A percentile compares a stretch with the other conserved stretches of the same genome.
phyloP scores from a whole-genome alignment of 179 eudicot species.

The Nepenthes alata region DNA sequence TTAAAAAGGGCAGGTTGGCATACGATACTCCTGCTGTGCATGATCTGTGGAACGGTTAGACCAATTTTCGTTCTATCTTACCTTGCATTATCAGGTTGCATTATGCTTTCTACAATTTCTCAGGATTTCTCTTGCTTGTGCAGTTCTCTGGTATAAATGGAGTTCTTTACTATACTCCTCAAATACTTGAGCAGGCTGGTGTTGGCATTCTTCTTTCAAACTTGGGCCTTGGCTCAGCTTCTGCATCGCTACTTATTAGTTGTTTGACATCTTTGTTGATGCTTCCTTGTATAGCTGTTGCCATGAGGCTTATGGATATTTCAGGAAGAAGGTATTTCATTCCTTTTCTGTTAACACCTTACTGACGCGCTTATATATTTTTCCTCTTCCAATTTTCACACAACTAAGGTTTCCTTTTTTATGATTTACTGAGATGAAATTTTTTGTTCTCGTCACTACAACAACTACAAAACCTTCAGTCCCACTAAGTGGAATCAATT shows the following conservation, averaged over 20 bases:
- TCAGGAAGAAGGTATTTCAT: conserved; percentile 60
- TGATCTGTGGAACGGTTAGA: no score
- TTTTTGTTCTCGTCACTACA: neutral
- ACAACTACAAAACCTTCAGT: neutral
- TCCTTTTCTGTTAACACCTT: neutral
- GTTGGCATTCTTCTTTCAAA: conserved; percentile 57
- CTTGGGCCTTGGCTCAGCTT: conserved; percentile 46
- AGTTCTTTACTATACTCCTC: conserved; percentile 71
- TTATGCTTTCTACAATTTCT: no score
- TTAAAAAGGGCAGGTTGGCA: no score
- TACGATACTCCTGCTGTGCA: no score
- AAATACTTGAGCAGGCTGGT: conserved; percentile 72
- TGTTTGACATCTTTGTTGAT: conserved; percentile 52
- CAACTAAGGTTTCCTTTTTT: neutral
- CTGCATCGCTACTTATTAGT: conserved; percentile 59
- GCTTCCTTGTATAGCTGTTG: conserved; percentile 72
- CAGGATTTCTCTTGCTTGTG: conserved; percentile 10
- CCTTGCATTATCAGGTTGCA: no score
- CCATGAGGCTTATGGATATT: conserved; percentile 80
- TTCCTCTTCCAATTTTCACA: neutral
- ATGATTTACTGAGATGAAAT: neutral
- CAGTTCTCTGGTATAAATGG: conserved; percentile 86
- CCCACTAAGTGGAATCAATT: no score
- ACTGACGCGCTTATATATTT: no score
- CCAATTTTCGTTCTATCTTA: no score